Base-by-base conservation (phyloP, 2,329 filamentous ascomycete genomes). In the Zymoseptoria passerinii region DNA sequence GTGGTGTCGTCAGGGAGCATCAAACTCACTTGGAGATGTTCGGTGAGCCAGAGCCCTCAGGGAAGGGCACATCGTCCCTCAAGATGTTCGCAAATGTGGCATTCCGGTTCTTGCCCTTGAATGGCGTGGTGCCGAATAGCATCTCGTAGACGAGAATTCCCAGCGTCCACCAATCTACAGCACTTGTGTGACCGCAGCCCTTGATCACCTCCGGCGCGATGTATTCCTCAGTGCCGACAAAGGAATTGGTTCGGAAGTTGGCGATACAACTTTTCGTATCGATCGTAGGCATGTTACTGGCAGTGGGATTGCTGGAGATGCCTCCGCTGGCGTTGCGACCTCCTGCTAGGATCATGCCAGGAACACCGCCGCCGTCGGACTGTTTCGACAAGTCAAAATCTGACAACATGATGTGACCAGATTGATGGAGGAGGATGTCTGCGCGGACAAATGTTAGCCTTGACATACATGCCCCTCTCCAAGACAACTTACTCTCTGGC, bases 331-430 rank as follows among this genome's bases (percentile, higher is more conserved):
- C 61, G 66, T 89, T 92, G 73, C 90, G 91, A 50, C 80, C 77
- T 66, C 89, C 90, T 18, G 68, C 67, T 53, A 96, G 82, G 69
- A 99, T 96, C 92, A 99, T 97, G 23, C 92, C 96, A 53, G 94
- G 94, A 71, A 92, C 92, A 77, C 94, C 94, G 70, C 92, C 94
- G 16, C 90, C 87, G 65, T 95, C 94, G 6, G 94, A 99, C 76
- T 99, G 94, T 76, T 99, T 99, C 8, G 92, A 96, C 62, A 99
- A 77, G 75, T 99, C 94, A 75, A 99, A 99, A 77, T 99, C 94
- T 61, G 94, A 97, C 73, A 99, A 83, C 94, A 99, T 99, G 68
- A 99, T 99, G 75, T 99, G 94, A 16, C 94, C 94, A n/a, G 94
- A 97, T 74, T 99, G 94, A 73, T 99, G 94, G 20, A 99, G 84